Base-by-base conservation (phyloP, 371 early-diverging fungal species). In the Dichotomocladium elegans region DNA sequence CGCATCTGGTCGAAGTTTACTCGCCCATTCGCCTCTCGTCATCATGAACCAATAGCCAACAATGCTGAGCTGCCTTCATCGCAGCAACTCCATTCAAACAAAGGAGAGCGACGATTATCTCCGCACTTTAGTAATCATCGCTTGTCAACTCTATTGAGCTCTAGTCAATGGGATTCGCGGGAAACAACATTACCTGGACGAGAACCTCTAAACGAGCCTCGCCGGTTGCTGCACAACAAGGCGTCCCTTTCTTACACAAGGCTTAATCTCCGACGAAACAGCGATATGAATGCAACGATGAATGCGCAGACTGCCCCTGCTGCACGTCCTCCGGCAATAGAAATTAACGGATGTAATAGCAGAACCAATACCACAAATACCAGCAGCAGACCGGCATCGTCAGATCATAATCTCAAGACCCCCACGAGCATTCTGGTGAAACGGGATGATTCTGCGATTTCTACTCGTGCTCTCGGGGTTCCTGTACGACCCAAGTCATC, bases 1-100 rank as follows among this genome's bases (percentile, higher is more conserved):
- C 51, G 51, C 15, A 35, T 63, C 6, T 60, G 63, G 34, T 41
- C 52, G 5, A 63, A 57, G 49, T 41, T 65, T n/a, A 28, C 47
- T 21, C 53, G 47, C 14, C 43, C 61, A 42, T 42, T 58, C 41
- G 37, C 47, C 21, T 46, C 47, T 19, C 37, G 9, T 31, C 24
- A 21, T 29, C 31, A 27, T 3, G 15, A 11, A 17, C 5, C 42
- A 21, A 19, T n/a, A n/a, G n/a, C n/a, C 27, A 7, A 26, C 9
- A 44, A 44, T 44, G 21, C 11, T 10, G n/a, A n/a, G n/a, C n/a
- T n/a, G n/a, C n/a, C n/a, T n/a, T n/a, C 29, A 4, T 14, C 5
- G 22, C 47, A 33, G 24, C 46, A 8, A 22, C 45, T 28, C 1
- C 46, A 45, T 30, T 21, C 31, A 30, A 12, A 11, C 25, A 25